phyloP scores from a whole-genome alignment of 352 stramenopile species.

The Phytophthora macrochlamydospora region DNA sequence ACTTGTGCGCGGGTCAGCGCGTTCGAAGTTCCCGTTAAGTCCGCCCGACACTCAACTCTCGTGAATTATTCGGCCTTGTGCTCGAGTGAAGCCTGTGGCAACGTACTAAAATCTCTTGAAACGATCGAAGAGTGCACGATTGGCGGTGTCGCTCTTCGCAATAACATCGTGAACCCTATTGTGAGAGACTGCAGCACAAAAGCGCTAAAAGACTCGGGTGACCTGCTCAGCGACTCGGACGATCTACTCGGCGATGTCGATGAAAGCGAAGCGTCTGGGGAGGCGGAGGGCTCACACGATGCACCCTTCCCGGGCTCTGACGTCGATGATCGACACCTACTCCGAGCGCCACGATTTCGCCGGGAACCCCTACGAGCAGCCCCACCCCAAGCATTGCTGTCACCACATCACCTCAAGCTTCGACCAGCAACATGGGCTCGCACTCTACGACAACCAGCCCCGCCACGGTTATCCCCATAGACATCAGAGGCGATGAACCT shows the following conservation, averaged over 20 bases:
- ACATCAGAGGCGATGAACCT: too few relatives aligned
- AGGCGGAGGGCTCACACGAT: too few relatives aligned
- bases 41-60: conserved; percentile 4
- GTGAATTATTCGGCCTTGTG: conserved; percentile 16
- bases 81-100: conserved; percentile 10
- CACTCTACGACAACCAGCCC: too few relatives aligned
- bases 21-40: conserved; percentile 15
- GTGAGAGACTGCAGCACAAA: conserved; percentile 6
- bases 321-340: too few relatives aligned
- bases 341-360: too few relatives aligned
- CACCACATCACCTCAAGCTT: too few relatives aligned
- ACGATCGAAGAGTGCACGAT: conserved; percentile 18
- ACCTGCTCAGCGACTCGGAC: conserved; percentile 1
- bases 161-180: conserved; percentile 19
- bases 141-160: conserved; percentile 12
- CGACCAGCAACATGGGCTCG: too few relatives aligned
- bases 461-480: too few relatives aligned
- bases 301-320: too few relatives aligned
- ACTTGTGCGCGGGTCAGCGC: conserved; percentile 8
- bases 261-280: too few relatives aligned
- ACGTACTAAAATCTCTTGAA: conserved; percentile 6
- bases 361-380: too few relatives aligned
- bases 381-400: too few relatives aligned
- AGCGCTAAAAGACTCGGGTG: conserved; percentile 19
- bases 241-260: neutral